Evolutionary conservation across 805 yeast species (phyloP).

Genomic region (Komagataella ulmi): DNA sequence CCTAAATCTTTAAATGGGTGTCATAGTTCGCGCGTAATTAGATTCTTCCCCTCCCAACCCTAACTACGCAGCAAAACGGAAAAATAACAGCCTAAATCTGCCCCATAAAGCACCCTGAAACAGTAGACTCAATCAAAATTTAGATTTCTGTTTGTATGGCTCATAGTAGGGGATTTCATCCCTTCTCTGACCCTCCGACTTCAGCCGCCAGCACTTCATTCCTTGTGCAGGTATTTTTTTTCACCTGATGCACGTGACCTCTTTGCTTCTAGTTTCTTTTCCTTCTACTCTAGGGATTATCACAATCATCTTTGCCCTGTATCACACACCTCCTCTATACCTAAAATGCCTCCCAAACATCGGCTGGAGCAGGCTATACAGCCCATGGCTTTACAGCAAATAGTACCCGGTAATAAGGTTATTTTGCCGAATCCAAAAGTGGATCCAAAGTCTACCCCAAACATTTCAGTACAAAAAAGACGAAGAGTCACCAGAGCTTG

Average conservation of each 20-base stretch:
- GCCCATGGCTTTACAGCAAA: neutral
- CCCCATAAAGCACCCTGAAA: neutral
- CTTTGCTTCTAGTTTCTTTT: neutral
- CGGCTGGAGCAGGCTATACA: neutral
- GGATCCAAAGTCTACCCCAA: neutral
- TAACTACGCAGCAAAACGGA: neutral
- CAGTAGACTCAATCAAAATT: neutral
- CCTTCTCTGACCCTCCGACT: neutral
- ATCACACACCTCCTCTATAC: neutral
- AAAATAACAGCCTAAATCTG: neutral
- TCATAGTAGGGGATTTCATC: neutral
- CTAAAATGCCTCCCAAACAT: neutral
- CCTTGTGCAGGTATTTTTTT: neutral
- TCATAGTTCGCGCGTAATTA: neutral
- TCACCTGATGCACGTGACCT: neutral
- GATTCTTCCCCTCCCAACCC: neutral
- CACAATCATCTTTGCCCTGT: neutral
- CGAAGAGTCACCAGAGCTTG: conserved; percentile 66
- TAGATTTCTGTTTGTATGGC: neutral
- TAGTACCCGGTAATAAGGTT: neutral
- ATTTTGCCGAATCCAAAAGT: neutral
- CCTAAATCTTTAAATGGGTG: neutral
- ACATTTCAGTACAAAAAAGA: conserved; percentile 25
- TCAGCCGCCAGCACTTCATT: neutral
- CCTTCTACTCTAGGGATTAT: neutral